These are phyloP conservation scores for Nadsonia commutata DNA, from an alignment of 1,139 yeast species.

Conservation along the genomic window DNA sequence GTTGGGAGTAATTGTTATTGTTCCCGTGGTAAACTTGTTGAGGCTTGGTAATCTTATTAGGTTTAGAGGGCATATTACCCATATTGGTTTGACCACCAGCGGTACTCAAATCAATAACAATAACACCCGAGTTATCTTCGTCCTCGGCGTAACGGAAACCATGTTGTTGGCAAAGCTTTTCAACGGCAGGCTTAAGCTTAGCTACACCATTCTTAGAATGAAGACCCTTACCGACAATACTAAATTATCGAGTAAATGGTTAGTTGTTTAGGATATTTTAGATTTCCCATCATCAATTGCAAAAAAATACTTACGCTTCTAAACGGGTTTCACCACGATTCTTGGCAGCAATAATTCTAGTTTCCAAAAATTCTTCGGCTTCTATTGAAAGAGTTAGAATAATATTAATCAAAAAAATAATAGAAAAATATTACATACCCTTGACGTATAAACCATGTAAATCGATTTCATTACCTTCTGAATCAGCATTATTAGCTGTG, in stretches of 20 bases:
- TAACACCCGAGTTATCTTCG: slow-evolving; percentile 63
- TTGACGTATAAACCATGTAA: slow-evolving; percentile 82
- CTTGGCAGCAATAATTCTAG: slow-evolving; percentile 54
- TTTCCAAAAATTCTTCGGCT: slow-evolving; percentile 63
- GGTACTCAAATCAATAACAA: slow-evolving; percentile 47
- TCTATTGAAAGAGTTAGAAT: slow-evolving; percentile 25
- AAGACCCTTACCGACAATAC: slow-evolving; percentile 89
- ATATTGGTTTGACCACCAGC: slow-evolving; percentile 23
- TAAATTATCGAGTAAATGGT: slow-evolving; percentile 25
- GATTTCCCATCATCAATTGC: not conserved
- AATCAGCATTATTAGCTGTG: slow-evolving; percentile 74
- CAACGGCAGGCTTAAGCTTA: slow-evolving; percentile 81
- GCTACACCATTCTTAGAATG: slow-evolving; percentile 77
- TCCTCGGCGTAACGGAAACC: slow-evolving; percentile 48
- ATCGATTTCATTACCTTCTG: slow-evolving; percentile 75
- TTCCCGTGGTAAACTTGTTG: slow-evolving; percentile 12
- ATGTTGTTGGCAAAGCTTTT: slow-evolving; percentile 54
- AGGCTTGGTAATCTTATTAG: slow-evolving; percentile 10
- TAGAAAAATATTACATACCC: not conserved
- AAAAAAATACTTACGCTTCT: slow-evolving; percentile 16
- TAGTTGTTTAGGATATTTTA: slow-evolving; percentile 14
- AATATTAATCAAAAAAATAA: no score
- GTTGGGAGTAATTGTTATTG: slow-evolving; percentile 14
- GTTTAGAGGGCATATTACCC: slow-evolving; percentile 13
- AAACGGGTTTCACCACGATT: slow-evolving; percentile 40